A percentile compares a stretch with the other conserved stretches of the same genome.
These are phyloP conservation scores for Dicorynia guianensis DNA, from an alignment of 306 rosid species.

Conservation along the genomic window DNA sequence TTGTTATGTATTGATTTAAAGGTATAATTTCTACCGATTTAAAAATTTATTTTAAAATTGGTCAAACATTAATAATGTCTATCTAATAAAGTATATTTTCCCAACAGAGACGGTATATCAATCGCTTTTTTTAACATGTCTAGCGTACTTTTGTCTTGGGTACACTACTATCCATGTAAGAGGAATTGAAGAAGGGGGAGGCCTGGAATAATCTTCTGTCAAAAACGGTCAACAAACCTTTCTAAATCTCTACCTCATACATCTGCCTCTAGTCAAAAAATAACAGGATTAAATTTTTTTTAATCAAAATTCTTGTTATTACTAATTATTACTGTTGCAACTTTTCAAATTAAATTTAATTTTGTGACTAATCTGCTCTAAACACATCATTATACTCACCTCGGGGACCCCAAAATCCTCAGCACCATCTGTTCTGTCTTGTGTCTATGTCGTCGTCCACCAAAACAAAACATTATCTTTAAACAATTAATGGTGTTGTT, in stretches of 20 bases:
- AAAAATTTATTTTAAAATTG: no score
- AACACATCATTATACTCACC: conserved; percentile 13
- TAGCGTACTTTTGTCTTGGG: conserved; percentile 7
- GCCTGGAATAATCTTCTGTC: background rate
- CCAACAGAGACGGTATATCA: no score
- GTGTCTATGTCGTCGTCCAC: conserved; percentile 33
- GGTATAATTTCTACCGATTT: no score
- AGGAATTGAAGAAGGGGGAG: background rate
- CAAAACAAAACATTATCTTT: background rate
- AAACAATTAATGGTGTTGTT: background rate
- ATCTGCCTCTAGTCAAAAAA: background rate
- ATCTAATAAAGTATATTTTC: no score
- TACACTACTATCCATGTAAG: background rate
- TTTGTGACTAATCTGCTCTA: background rate
- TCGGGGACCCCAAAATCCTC: background rate
- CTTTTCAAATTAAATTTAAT: no score
- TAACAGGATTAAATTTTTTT: background rate
- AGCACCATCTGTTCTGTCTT: conserved; percentile 14
- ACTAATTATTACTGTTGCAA: background rate
- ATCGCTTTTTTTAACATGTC: no score
- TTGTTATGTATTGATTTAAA: no score
- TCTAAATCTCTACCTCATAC: conserved; percentile 46
- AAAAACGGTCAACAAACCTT: conserved; percentile 29
- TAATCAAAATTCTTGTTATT: background rate
- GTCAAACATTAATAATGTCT: no score